Conservation (phyloP, 257 asterid genomes). For the Vinca minor region DNA sequence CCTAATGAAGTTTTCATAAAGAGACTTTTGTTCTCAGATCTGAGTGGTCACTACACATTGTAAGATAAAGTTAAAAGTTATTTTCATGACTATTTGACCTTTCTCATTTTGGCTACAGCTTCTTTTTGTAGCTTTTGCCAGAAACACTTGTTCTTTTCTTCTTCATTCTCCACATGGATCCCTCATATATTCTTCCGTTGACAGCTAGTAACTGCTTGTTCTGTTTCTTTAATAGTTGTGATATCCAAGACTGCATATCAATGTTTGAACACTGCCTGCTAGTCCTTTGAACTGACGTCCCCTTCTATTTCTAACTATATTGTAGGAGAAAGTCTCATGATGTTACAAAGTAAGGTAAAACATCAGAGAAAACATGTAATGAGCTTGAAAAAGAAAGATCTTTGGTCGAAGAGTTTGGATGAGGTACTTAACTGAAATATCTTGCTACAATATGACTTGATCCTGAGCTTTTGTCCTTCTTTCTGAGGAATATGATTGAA, state of each 20-base stretch:
- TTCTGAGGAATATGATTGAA: background rate
- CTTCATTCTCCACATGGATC: background rate
- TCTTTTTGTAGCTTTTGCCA: background rate
- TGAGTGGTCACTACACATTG: background rate
- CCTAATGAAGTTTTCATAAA: background rate
- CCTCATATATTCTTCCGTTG: background rate
- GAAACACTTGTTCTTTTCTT: background rate
- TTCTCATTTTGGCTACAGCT: background rate
- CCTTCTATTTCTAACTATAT: constrained; percentile 6
- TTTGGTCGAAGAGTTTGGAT: constrained; percentile 91
- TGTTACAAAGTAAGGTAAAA: constrained; percentile 77
- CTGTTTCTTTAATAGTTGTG: background rate
- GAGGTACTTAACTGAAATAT: constrained; percentile 53
- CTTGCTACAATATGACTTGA: constrained; percentile 7
- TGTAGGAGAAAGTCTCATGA: constrained; percentile 74
- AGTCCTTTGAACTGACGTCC: constrained; percentile 6
- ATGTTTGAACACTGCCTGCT: background rate
- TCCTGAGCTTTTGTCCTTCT: background rate
- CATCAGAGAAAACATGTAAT: constrained; percentile 84
- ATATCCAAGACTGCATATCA: background rate
- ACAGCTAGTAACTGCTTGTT: background rate
- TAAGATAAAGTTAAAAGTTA: too few relatives aligned
- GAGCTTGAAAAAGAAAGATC: constrained; percentile 88
- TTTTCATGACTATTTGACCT: background rate
- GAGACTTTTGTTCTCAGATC: background rate